A percentile compares a stretch with the other conserved stretches of the same genome.
Conservation (phyloP, 2,329 filamentous ascomycete genomes). For the Trichothecium roseum region DNA sequence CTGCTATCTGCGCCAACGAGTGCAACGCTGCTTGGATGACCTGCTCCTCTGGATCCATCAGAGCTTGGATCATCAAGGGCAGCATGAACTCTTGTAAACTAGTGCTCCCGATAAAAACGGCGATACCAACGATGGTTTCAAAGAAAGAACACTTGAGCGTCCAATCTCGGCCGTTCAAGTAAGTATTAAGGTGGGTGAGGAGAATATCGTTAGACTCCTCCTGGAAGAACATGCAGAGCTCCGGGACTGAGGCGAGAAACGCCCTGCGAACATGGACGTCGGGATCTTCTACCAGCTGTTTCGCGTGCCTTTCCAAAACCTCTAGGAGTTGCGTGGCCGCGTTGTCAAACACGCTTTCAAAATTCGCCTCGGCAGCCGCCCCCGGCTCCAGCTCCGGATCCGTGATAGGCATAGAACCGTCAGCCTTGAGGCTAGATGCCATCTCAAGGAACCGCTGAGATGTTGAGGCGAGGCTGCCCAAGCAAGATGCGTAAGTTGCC, state of each 20-base stretch:
- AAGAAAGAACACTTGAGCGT: constrained; percentile 95
- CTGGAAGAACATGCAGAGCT: constrained; percentile 90
- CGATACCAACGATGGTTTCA: constrained; percentile 86
- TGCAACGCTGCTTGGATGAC: constrained; percentile 86
- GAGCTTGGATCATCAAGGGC: constrained; percentile 87
- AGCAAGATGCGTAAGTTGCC: constrained; percentile 84
- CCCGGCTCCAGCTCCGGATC: constrained; percentile 74
- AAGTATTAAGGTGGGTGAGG: constrained; percentile 90
- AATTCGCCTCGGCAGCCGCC: constrained; percentile 54
- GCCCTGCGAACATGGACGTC: constrained; percentile 81
- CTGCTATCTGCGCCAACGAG: constrained; percentile 79
- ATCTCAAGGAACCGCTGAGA: constrained; percentile 81
- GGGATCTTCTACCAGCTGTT: constrained; percentile 76
- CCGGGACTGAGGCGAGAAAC: constrained; percentile 83
- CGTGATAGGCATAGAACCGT: constrained; percentile 66
- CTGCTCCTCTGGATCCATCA: constrained; percentile 87
- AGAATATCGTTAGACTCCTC: constrained; percentile 93
- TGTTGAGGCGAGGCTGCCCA: constrained; percentile 79
- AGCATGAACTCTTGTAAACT: constrained; percentile 92
- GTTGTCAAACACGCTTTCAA: constrained; percentile 78
- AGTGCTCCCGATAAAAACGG: constrained; percentile 77
- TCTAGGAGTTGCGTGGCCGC: constrained; percentile 74
- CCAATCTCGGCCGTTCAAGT: constrained; percentile 94
- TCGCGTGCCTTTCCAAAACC: constrained; percentile 80
- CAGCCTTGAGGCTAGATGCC: constrained; percentile 76